Evolutionary conservation across 768 basidiomycete species (phyloP), one percentile per base, ranked within the genome.

Genomic region (Dictyophora rubrovolvata): DNA sequence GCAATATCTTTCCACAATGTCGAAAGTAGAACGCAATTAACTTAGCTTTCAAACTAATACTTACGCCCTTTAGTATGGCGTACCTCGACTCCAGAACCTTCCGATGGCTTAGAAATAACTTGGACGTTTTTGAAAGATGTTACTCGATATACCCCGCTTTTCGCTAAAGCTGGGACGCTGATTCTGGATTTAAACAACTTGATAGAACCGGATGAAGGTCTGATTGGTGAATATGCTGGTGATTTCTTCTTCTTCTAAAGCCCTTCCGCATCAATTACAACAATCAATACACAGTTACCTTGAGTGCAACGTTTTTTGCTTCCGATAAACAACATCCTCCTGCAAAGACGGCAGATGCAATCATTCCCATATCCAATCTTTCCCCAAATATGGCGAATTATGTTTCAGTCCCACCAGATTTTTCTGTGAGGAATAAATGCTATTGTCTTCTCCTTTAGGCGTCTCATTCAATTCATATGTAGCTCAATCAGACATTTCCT

Each of bases 41-140:
- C 17, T 48, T n/a, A 12, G 33, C 10, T 49, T 11, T 36, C 34
- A 21, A 60, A 28, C 36, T 35, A 21, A 35, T 48, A 10, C 14
- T 48, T 9, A 48, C 22, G 59, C 36, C 48, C 22, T 48, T 18
- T 51, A 87, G 85, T 89, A 54, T 88, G 87, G 88, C 76, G 88
- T 37, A 88, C 85, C 18, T 88, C 86, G 0, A 90, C 88, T 17
- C 83, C 87, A 0, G 88, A 90, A 68, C 88, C 88, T 0, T 84
- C 82, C 0, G 64, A 63, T 14, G 75, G 79, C 2, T 75, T 80
- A 52, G 88, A 87, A 11, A 88, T 89, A 60, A 83, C 87, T 53
- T 89, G 87, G 87, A 87, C 86, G 0, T 84, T 78, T 57, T 68
- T 82, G 63, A 89, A 89, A 66, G 88, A 90, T 63, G 85, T 85